Percentiles rank a stretch among this genome's conserved stretches.
phyloP scores from a whole-genome alignment of 345 rosid genomes.

The Rhodamnia rubescens region DNA sequence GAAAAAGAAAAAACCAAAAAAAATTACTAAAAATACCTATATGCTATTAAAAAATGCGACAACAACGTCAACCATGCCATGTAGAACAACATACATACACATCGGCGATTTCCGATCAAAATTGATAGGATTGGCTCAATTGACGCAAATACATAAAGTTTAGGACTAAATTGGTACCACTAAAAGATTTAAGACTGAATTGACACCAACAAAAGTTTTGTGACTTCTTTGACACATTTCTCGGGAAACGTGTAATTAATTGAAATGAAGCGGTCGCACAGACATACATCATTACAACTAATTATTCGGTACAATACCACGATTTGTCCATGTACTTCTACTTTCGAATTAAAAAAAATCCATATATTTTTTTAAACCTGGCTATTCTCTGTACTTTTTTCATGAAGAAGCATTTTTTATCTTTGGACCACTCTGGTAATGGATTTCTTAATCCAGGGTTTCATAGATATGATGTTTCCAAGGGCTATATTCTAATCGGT shows the following conservation, averaged over 20 bases:
- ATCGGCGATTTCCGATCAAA: no score
- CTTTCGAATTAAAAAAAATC: not conserved
- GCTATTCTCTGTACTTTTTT: not conserved
- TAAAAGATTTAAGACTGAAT: no score
- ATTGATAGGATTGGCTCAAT: no score
- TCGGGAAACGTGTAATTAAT: not conserved
- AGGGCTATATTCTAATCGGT: not conserved
- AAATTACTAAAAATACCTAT: no score
- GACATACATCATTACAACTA: not conserved
- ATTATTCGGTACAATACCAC: not conserved
- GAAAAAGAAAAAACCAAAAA: no score
- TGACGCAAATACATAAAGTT: no score
- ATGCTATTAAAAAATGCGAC: no score
- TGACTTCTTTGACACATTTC: no score
- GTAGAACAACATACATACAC: no score
- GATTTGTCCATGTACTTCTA: not conserved
- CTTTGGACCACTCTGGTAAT: not conserved
- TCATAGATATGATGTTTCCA: not conserved
- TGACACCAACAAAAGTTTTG: no score
- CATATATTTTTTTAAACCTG: not conserved
- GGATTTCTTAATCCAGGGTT: not conserved
- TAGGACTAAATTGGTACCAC: no score
- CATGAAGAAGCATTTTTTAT: not conserved
- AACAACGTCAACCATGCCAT: no score
- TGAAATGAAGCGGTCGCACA: not conserved